Percentiles rank a stretch among this genome's conserved stretches.
Evolutionary conservation across 495 filamentous ascomycete species (phyloP).

Genomic region (Friedmanniomyces simplex): DNA sequence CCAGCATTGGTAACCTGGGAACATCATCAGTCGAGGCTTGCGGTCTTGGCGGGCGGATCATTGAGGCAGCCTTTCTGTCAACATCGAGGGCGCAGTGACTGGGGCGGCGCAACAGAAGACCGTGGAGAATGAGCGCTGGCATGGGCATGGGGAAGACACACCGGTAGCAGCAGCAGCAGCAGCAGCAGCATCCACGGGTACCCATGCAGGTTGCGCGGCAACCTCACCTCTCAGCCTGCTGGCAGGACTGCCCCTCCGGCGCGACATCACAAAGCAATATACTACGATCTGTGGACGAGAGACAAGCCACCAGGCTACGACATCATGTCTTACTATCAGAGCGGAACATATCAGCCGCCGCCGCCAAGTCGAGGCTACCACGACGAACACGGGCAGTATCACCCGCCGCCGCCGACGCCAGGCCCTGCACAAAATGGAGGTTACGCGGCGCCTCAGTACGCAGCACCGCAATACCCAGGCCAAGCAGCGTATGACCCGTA

Average conservation of each 20-base stretch:
- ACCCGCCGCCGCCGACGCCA: not conserved
- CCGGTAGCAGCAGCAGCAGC: not conserved
- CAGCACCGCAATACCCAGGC: constrained; percentile 13
- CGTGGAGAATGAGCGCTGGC: not conserved
- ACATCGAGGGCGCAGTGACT: not conserved
- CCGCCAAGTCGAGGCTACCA: constrained; percentile 6
- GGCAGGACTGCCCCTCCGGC: constrained; percentile 6
- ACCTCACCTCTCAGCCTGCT: constrained; percentile 5
- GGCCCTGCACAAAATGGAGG: constrained; percentile 2
- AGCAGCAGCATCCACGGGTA: not conserved
- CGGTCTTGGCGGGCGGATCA: no score
- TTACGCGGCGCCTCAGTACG: constrained; percentile 6
- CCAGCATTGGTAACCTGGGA: not conserved
- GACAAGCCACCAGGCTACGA: no score
- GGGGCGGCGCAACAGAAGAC: not conserved
- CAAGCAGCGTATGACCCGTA: constrained; percentile 12
- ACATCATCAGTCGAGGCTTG: not conserved
- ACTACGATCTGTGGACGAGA: no score
- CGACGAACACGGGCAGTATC: constrained; percentile 7
- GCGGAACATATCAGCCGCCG: constrained; percentile 39
- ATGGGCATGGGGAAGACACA: not conserved
- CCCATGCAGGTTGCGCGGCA: constrained; percentile 7
- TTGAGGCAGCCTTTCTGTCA: not conserved
- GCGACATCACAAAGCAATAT: not conserved
- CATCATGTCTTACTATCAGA: constrained; percentile 31